Base-by-base conservation (phyloP, 73 alveolate genomes). In the Blepharisma japonicum region DNA sequence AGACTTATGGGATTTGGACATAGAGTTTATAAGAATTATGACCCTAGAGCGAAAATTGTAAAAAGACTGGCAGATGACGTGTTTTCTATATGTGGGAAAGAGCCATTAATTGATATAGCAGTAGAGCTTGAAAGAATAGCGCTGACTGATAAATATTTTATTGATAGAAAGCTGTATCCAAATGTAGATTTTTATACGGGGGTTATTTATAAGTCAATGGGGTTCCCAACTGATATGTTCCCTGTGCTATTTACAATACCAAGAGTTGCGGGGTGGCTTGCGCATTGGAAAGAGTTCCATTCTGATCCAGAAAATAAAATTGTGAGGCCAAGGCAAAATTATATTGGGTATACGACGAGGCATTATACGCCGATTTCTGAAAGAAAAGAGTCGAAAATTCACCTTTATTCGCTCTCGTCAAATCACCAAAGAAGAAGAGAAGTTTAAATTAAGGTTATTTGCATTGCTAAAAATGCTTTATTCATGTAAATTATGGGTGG, bases 121-220 rank as follows among this genome's bases (percentile, higher is more conserved):
- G 87, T 90, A 85, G 97, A 92, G 71, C 88, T 92, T 25, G 98
- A 92, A 82, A 83, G 78, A 48, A 88, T 90, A 71, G 98, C 98
- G 27, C 87, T 92, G 47, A 81, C 87, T 76, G 98, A 92, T 77
- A 87, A 90, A 51, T 92, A 90, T 68, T 92, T 92, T 79, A 61
- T 54, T n/a, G 89, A 92, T 81, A 86, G 97, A 71, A 83, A 91
- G 77, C 87, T 92, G 49, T 92, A 92, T 87, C 98, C 98, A 6
- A 92, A 92, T 70, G 96, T 92, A 55, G 98, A 92, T 66, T 92
- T 92, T 90, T 92, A 92, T 79, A 86, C 97, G 45, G 98, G 98
- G 21, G 89, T 92, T 25, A 92, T 92, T 51, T 92, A 92, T 71
- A 90, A 88, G 86, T 95, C 98, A 21, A 88, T 92, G 80, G 98